These are phyloP conservation scores for Coemansia sp. DNA, from an alignment of 192 early-diverging fungal genomes.

Conservation along the genomic window DNA sequence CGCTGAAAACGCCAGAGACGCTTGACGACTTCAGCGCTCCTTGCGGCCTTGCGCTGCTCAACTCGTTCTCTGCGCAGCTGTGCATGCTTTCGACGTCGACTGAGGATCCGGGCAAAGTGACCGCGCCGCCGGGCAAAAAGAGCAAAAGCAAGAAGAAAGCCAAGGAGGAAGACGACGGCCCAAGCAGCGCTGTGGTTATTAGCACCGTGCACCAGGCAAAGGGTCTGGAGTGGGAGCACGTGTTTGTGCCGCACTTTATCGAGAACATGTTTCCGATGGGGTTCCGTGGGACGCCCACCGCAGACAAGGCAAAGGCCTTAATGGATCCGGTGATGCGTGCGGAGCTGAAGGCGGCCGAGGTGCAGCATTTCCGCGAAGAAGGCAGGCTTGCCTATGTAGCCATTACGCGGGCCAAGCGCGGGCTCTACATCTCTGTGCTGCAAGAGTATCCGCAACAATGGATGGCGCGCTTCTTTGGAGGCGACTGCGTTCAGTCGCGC, in stretches of 20 bases:
- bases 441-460: constrained; percentile 22
- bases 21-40: neutral
- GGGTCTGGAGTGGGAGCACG: constrained; percentile 50
- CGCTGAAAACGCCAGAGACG: constrained; percentile 4
- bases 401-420: constrained; percentile 41
- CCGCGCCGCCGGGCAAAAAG: neutral
- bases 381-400: constrained; percentile 51
- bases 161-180: neutral
- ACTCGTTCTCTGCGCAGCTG: constrained; percentile 36
- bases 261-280: constrained; percentile 52
- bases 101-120: constrained; percentile 35
- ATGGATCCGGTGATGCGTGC: neutral
- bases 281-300: constrained; percentile 19
- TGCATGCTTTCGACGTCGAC: constrained; percentile 44
- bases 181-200: constrained; percentile 28
- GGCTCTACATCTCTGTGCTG: constrained; percentile 48
- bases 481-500: constrained; percentile 20
- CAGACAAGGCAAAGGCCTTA: constrained; percentile 7
- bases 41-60: constrained; percentile 25
- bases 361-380: constrained; percentile 48
- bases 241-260: constrained; percentile 52
- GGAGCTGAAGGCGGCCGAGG: neutral
- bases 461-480: constrained; percentile 37
- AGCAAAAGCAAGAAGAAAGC: neutral
- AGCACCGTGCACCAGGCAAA: constrained; percentile 55